A percentile compares a stretch with the other conserved stretches of the same genome.
These are phyloP conservation scores for Monosporascus sp. DNA, from an alignment of 2,329 filamentous ascomycete species.

Conservation along the genomic window DNA sequence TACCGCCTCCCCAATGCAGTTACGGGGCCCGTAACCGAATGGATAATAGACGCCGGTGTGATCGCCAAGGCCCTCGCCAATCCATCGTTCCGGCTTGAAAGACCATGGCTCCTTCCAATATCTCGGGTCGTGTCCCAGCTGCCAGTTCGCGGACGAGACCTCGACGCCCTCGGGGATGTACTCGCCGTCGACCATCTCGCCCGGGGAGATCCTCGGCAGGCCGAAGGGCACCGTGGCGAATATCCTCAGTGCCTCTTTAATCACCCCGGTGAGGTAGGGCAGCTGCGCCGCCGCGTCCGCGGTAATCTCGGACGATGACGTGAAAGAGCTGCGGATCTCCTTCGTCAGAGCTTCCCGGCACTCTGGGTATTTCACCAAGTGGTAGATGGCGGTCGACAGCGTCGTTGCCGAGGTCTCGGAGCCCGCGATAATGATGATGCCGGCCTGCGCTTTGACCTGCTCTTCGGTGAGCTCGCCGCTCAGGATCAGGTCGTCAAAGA, in stretches of 20 bases:
- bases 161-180: constrained; percentile 17
- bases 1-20: constrained; percentile 20
- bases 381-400: constrained; percentile 31
- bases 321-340: constrained; percentile 30
- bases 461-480: constrained; percentile 8
- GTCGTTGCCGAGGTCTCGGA: constrained; percentile 37
- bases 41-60: constrained; percentile 11
- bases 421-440: constrained; percentile 31
- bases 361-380: constrained; percentile 29
- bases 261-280: constrained; percentile 18
- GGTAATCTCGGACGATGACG: constrained; percentile 14
- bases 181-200: constrained; percentile 18
- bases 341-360: constrained; percentile 27
- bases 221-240: constrained; percentile 21
- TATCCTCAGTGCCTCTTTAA: constrained; percentile 18
- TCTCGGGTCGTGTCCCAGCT: constrained; percentile 14
- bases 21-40: constrained; percentile 18
- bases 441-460: constrained; percentile 17
- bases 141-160: constrained; percentile 18
- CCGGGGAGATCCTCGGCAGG: constrained; percentile 19
- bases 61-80: constrained; percentile 2
- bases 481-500: constrained; percentile 15
- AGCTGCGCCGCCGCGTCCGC: constrained; percentile 10
- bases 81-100: constrained; percentile 22
- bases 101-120: constrained; percentile 17